phyloP scores from a whole-genome alignment of 2,329 filamentous ascomycete species.

The Clarireedia paspali region DNA sequence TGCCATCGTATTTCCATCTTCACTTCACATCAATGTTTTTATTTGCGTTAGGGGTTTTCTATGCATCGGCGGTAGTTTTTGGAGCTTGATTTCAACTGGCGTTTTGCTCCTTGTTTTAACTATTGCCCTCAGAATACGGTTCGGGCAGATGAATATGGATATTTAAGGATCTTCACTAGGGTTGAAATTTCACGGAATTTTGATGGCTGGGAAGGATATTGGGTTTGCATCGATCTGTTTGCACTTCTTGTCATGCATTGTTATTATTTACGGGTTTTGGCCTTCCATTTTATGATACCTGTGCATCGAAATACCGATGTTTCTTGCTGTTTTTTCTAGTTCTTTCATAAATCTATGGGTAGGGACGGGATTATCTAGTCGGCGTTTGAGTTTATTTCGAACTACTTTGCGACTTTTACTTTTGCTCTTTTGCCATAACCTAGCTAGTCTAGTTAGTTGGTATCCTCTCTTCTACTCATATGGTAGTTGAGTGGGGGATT shows the following conservation, averaged over 20 bases:
- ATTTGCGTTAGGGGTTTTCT: slow-evolving; percentile 26
- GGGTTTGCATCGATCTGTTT: slow-evolving; percentile 5
- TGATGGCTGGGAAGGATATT: slow-evolving; percentile 3
- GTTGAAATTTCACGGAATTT: neutral
- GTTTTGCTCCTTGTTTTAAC: slow-evolving; percentile 15
- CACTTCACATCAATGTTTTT: slow-evolving; percentile 19
- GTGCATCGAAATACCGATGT: slow-evolving; percentile 7
- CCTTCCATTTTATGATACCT: slow-evolving; percentile 5
- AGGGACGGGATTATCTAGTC: neutral
- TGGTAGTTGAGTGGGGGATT: neutral
- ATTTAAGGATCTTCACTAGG: neutral
- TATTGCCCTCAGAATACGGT: slow-evolving; percentile 23
- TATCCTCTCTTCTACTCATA: neutral
- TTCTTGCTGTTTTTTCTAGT: slow-evolving; percentile 7
- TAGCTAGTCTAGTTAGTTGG: slow-evolving; percentile 4
- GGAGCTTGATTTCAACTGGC: slow-evolving; percentile 17
- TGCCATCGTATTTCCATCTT: slow-evolving; percentile 8
- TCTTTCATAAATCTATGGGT: neutral
- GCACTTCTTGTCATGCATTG: slow-evolving; percentile 2
- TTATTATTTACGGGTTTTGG: slow-evolving; percentile 1
- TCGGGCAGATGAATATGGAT: slow-evolving; percentile 8
- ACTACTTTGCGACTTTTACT: neutral
- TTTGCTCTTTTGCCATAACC: neutral
- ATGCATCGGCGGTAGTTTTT: slow-evolving; percentile 27
- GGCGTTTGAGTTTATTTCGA: neutral